phyloP scores from a whole-genome alignment of 1,284 basidiomycete genomes.

The Golubevia pallescens region DNA sequence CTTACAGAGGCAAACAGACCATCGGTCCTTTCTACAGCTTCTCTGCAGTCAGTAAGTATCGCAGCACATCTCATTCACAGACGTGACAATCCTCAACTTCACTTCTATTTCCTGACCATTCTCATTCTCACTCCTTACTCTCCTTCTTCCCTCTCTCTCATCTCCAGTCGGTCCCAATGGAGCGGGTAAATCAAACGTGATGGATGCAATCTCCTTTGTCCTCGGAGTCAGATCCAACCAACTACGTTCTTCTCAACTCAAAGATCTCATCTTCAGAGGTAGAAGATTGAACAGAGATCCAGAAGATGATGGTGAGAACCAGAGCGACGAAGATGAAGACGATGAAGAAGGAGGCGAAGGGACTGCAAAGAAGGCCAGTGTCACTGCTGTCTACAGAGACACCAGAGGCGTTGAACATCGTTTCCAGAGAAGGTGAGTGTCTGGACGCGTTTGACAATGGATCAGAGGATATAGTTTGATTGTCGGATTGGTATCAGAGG shows the following conservation, averaged over 20 bases:
- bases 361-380: conserved; percentile 89
- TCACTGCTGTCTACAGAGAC: conserved; percentile 87
- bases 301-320: conserved; percentile 64
- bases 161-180: conserved; percentile 55
- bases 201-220: conserved; percentile 64
- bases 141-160: conserved; percentile 4
- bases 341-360: conserved; percentile 75
- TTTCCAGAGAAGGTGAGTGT: conserved; percentile 85
- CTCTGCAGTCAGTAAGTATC: conserved; percentile 78
- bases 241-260: conserved; percentile 53
- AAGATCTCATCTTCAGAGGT: conserved; percentile 57
- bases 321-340: conserved; percentile 67
- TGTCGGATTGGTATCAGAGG: background rate
- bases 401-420: conserved; percentile 78
- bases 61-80: background rate
- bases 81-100: background rate
- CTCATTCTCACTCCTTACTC: background rate
- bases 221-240: conserved; percentile 54
- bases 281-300: conserved; percentile 69
- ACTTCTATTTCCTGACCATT: background rate
- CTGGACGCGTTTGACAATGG: background rate
- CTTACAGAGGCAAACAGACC: conserved; percentile 81
- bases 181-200: conserved; percentile 60
- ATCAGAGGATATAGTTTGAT: background rate
- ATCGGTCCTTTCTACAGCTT: conserved; percentile 92